These are phyloP conservation scores for Quercus berberidifolia DNA, from an alignment of 306 rosid genomes.

Conservation along the genomic window DNA sequence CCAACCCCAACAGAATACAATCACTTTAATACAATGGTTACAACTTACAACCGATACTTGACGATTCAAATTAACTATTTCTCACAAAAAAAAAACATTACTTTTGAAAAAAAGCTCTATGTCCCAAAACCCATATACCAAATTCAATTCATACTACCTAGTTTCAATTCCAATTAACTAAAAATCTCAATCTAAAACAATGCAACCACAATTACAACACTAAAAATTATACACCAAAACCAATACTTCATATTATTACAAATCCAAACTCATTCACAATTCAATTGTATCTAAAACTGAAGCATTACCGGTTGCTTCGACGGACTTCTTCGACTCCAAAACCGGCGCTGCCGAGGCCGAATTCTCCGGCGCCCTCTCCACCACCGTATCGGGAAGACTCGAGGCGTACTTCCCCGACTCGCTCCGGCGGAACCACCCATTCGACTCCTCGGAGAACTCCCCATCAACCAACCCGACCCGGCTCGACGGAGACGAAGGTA, in stretches of 20 bases:
- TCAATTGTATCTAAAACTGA: background rate
- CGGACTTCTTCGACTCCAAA: slow-evolving; percentile 25
- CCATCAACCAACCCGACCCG: slow-evolving; percentile 33
- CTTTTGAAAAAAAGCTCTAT: too few species aligned
- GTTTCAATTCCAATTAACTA: background rate
- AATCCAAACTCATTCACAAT: background rate
- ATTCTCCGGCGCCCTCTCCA: slow-evolving; percentile 13
- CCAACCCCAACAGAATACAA: background rate
- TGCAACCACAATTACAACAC: background rate
- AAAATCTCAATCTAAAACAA: background rate
- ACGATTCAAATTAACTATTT: too few species aligned
- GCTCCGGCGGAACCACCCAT: slow-evolving; percentile 34
- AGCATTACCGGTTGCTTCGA: slow-evolving; percentile 34
- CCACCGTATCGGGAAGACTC: slow-evolving; percentile 34
- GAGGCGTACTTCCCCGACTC: slow-evolving; percentile 37
- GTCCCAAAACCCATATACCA: background rate
- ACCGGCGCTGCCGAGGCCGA: background rate
- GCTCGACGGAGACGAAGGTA: slow-evolving; percentile 38
- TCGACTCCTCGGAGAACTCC: slow-evolving; percentile 53
- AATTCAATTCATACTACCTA: background rate
- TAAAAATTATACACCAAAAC: background rate
- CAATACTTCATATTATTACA: background rate
- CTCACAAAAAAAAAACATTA: too few species aligned
- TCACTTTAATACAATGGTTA: background rate
- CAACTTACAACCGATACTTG: background rate